phyloP scores from a whole-genome alignment of 148 eudicot species.

The Talinum fruticosum region DNA sequence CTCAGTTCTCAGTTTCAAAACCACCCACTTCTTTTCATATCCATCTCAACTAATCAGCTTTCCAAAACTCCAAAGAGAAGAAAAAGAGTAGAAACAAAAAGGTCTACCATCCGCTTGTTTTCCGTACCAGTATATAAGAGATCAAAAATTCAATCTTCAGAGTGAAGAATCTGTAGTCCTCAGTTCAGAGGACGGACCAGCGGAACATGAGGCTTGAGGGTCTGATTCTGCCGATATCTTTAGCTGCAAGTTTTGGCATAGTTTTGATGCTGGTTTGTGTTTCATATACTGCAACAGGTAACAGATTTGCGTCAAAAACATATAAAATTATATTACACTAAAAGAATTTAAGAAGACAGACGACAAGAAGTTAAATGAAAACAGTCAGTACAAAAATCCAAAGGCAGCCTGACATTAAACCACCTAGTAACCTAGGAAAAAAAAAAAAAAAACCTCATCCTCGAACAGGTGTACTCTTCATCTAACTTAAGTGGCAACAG shows the following conservation, averaged over 20 bases:
- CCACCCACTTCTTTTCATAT: slow-evolving; percentile 5
- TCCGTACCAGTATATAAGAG: background rate
- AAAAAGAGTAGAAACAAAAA: background rate
- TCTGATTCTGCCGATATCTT: background rate
- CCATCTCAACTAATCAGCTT: slow-evolving; percentile 8
- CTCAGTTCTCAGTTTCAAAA: background rate
- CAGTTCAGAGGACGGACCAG: background rate
- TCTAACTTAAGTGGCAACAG: background rate
- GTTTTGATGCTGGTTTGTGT: slow-evolving; percentile 9
- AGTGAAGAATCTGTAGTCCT: slow-evolving; percentile 9
- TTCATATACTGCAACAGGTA: slow-evolving; percentile 3
- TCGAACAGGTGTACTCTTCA: background rate
- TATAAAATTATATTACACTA: background rate
- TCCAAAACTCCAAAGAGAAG: background rate
- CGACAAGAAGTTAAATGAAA: background rate
- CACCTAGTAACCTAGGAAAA: background rate
- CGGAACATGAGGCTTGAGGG: background rate
- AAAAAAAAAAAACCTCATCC: background rate
- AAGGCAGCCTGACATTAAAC: background rate
- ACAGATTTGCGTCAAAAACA: background rate
- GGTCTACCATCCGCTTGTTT: slow-evolving; percentile 3
- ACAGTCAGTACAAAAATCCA: background rate
- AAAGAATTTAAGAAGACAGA: background rate
- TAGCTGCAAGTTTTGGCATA: background rate
- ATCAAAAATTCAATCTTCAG: slow-evolving; percentile 12